Evolutionary conservation across 768 basidiomycete genomes (phyloP).

Genomic region (Leucocoprinus sp.): DNA sequence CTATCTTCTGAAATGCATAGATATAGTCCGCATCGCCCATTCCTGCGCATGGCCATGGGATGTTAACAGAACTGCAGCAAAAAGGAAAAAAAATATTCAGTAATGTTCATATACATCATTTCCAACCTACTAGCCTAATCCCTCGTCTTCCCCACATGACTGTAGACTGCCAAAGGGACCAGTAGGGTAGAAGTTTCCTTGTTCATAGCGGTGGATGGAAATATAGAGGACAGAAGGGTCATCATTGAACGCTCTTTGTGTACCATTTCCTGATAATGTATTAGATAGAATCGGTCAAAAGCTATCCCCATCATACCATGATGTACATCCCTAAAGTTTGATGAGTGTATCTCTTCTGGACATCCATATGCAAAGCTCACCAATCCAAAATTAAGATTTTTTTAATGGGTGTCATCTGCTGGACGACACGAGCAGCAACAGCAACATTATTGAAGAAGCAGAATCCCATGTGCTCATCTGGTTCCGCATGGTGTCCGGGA

Average conservation of each 20-base stretch:
- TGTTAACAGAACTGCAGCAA: constrained; percentile 74
- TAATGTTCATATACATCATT: background rate
- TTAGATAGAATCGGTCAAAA: background rate
- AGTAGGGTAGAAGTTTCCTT: constrained; percentile 87
- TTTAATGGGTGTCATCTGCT: constrained; percentile 59
- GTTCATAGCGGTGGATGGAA: constrained; percentile 91
- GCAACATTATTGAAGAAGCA: constrained; percentile 99
- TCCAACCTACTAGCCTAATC: constrained; percentile 75
- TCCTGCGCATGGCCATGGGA: constrained; percentile 85
- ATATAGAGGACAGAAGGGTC: constrained; percentile 90
- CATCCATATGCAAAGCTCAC: constrained; percentile 37
- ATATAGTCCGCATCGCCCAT: constrained; percentile 97
- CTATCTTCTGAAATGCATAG: constrained; percentile 89
- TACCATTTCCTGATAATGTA: constrained; percentile 74
- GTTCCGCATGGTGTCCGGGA: constrained; percentile 97
- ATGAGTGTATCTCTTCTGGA: background rate
- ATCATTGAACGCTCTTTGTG: constrained; percentile 91
- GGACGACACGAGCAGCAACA: constrained; percentile 79
- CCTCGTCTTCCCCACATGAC: constrained; percentile 77
- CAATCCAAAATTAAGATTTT: constrained; percentile 92
- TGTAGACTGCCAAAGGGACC: constrained; percentile 84
- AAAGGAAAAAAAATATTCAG: no score
- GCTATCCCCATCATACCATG: constrained; percentile 51
- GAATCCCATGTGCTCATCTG: constrained; percentile 97
- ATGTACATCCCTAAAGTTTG: constrained; percentile 75